These are phyloP conservation scores for Nigrospora sphaerica DNA, from an alignment of 2,329 filamentous ascomycete species.

Conservation along the genomic window DNA sequence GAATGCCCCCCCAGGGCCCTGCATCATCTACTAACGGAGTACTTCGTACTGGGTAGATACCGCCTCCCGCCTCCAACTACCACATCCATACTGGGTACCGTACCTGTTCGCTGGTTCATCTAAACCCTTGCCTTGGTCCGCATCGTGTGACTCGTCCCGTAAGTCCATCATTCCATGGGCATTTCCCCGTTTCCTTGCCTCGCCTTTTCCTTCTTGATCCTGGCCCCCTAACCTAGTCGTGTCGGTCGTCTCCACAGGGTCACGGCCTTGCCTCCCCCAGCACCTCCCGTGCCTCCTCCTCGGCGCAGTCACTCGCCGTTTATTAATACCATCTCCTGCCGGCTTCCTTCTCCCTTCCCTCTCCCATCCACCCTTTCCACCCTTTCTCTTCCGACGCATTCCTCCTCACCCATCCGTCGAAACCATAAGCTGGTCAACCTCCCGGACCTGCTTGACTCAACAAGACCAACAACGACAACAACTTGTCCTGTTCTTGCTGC, in stretches of 20 bases:
- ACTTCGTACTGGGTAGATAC: too few species aligned
- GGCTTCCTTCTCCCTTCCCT: background rate
- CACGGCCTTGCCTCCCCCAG: background rate
- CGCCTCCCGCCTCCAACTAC: too few species aligned
- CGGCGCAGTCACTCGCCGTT: background rate
- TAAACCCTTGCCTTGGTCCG: background rate
- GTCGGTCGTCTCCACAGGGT: conserved; percentile 2
- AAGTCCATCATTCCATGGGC: background rate
- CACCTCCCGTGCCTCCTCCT: background rate
- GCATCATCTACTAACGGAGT: too few species aligned
- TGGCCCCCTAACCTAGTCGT: background rate
- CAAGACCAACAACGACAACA: too few species aligned
- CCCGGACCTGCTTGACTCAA: too few species aligned
- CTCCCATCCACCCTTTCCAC: background rate
- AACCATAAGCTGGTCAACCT: too few species aligned
- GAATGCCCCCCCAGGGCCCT: too few species aligned
- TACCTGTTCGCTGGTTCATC: background rate
- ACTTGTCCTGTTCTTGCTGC: too few species aligned
- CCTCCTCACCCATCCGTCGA: too few species aligned
- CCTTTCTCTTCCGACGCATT: too few species aligned
- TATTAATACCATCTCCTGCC: conserved; percentile 2
- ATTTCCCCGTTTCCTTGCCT: background rate
- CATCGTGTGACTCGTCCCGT: conserved; percentile 4
- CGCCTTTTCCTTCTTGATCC: background rate
- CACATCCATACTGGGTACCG: too few species aligned